These are phyloP conservation scores for Rhodotorula babjevae DNA, from an alignment of 768 basidiomycete species.

Conservation along the genomic window DNA sequence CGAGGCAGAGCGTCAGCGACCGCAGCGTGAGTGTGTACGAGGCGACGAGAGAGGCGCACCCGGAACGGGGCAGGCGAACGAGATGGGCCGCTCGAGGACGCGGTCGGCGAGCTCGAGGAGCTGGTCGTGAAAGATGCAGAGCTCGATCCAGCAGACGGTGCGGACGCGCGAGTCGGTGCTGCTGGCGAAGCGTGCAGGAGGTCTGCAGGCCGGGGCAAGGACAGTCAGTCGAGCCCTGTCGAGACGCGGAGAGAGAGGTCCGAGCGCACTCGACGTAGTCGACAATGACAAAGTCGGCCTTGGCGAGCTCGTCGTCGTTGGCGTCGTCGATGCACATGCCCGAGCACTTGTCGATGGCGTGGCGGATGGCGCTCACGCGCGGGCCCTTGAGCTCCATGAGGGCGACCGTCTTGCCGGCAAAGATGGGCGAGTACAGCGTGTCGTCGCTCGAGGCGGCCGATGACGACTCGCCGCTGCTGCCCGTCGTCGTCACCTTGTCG, in stretches of 20 bases:
- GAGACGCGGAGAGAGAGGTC: too few relatives aligned
- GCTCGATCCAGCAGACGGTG: slow-evolving; percentile 33
- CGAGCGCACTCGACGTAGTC: slow-evolving; percentile 17
- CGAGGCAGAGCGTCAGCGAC: too few relatives aligned
- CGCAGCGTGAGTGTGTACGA: too few relatives aligned
- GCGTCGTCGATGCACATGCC: slow-evolving; percentile 1
- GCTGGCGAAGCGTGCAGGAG: not conserved
- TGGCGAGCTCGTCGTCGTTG: not conserved
- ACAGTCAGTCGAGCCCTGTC: not conserved
- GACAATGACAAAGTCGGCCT: slow-evolving; percentile 20
- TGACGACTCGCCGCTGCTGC: not conserved
- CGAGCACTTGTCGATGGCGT: not conserved
- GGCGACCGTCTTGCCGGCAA: slow-evolving; percentile 13
- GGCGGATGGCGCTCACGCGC: not conserved
- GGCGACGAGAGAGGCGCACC: slow-evolving; percentile 8
- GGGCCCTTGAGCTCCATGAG: slow-evolving; percentile 4
- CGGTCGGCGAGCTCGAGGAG: slow-evolving; percentile 1
- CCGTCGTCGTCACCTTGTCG: too few relatives aligned
- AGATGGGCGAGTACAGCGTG: slow-evolving; percentile 1
- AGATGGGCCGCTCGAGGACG: slow-evolving; percentile 21
- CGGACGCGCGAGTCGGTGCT: slow-evolving; percentile 16
- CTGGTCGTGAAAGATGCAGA: slow-evolving; percentile 17
- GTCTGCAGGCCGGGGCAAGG: not conserved
- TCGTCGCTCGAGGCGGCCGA: not conserved
- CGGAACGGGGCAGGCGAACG: slow-evolving; percentile 16